A percentile compares a stretch with the other conserved stretches of the same genome.
Evolutionary conservation across 176 grass and related monocot genomes (phyloP).

Genomic region (Hyparrhenia diplandra): DNA sequence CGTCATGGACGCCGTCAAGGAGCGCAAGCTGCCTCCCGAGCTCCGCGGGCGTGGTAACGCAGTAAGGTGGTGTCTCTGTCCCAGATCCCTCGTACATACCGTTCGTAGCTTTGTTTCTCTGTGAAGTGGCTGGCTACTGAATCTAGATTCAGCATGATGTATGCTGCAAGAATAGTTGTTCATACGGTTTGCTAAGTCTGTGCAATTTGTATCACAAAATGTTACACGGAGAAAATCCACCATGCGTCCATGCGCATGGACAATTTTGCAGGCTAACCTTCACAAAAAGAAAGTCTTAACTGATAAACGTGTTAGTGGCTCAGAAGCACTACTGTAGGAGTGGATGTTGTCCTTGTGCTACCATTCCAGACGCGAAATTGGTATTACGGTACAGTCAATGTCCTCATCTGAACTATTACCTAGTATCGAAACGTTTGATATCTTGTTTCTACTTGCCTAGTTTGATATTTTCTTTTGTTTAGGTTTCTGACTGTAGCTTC

Average conservation of each 20-base stretch:
- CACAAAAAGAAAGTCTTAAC: not conserved
- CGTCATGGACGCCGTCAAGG: constrained; percentile 71
- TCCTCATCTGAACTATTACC: not conserved
- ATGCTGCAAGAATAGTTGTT: not conserved
- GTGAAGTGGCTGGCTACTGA: not conserved
- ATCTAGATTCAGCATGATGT: not conserved
- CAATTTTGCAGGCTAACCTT: not conserved
- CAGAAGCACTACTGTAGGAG: not conserved
- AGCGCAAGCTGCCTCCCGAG: constrained; percentile 72
- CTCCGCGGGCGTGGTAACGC: constrained; percentile 61
- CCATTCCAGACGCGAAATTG: not conserved
- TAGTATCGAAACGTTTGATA: not conserved
- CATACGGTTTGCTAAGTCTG: no score
- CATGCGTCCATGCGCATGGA: not conserved
- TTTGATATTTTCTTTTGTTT: not conserved
- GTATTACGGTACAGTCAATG: not conserved
- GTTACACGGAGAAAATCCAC: not conserved
- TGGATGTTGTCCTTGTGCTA: not conserved
- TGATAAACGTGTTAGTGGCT: not conserved
- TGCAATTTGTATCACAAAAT: not conserved
- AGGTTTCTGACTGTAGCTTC: not conserved
- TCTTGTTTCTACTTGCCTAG: not conserved
- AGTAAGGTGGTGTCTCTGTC: constrained; percentile 34
- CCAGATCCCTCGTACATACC: not conserved
- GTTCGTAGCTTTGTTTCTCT: not conserved